Conservation (phyloP, 768 basidiomycete genomes). For the Crepidotus variabilis region DNA sequence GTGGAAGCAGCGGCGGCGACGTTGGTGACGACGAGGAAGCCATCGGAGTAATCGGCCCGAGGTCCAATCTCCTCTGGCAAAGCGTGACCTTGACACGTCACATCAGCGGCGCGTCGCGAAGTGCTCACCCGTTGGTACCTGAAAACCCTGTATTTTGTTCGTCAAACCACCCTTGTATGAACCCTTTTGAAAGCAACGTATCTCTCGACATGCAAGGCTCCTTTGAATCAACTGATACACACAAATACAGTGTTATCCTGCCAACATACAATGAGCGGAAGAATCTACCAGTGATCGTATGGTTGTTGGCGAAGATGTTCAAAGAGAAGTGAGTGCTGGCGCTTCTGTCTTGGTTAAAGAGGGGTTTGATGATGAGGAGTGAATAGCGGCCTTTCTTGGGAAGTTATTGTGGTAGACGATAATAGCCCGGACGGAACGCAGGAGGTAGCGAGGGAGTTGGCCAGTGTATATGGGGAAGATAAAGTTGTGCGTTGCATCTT, state of each 20-base stretch:
- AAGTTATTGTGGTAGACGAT: conserved; percentile 89
- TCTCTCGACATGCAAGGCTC: conserved; percentile 67
- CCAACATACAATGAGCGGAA: conserved; percentile 95
- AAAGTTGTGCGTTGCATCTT: conserved; percentile 50
- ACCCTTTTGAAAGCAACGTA: conserved; percentile 56
- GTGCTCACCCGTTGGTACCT: too few relatives aligned
- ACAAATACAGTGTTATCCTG: conserved; percentile 90
- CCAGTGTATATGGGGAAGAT: conserved; percentile 78
- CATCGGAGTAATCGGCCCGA: too few relatives aligned
- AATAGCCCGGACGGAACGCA: conserved; percentile 92
- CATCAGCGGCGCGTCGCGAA: too few relatives aligned
- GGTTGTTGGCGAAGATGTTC: conserved; percentile 79
- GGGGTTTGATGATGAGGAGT: neutral
- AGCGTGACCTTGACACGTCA: too few relatives aligned
- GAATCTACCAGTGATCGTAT: conserved; percentile 85
- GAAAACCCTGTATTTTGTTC: neutral
- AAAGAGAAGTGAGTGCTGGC: conserved; percentile 58
- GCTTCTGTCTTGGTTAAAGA: conserved; percentile 10
- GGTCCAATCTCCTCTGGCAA: too few relatives aligned
- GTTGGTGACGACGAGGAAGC: too few relatives aligned
- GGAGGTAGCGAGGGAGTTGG: conserved; percentile 78
- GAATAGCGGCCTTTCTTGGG: conserved; percentile 71
- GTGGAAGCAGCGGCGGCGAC: too few relatives aligned
- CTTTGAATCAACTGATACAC: conserved; percentile 45
- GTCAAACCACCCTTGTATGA: conserved; percentile 38